Evolutionary conservation across 2,329 filamentous ascomycete species (phyloP), one percentile per base, ranked within the genome.

Genomic region (Plenodomus biglobosus): DNA sequence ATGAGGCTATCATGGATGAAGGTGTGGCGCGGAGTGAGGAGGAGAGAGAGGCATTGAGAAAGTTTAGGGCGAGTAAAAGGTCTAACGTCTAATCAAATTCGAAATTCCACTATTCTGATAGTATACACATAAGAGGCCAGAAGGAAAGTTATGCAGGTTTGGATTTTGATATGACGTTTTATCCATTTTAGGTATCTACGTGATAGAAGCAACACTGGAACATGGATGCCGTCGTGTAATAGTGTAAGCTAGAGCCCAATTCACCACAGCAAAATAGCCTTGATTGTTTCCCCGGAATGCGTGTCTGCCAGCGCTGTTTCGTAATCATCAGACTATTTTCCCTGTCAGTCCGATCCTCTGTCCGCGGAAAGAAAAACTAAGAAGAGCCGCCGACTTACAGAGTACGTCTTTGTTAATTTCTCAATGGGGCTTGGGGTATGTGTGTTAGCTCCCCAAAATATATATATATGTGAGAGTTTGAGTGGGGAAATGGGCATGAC

Each of bases 1-100:
- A 86, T 70, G 69, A 79, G 62, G 75, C 64, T 41, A 57, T 85
- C 53, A 64, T 74, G 1, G 62, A 63, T 7, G 69, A 70, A 44
- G 48, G 57, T 17, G 56, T 65, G 5, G 67, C 66, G 21, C 55
- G 54, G 47, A 61, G 62, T 39, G 68, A 66, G 2, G 67, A 68
- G 46, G 69, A 71, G 54, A 59, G 49, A 44, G 66, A 70, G 43
- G 10, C 66, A 16, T 50, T 73, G 60, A 60, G 66, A 53, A 59
- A 54, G 46, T 68, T 67, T 44, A 61, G 70, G 47, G 63, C 53
- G 8, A 48, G 55, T 10, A 32, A 32, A 15, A 32, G 11, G 3
- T 7, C 27, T 32, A 8, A 11, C 7, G 11, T 32, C 13, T 15
- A 32, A 15, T 15, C n/a, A n/a, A n/a, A n/a, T n/a, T n/a, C n/a